Conservation (phyloP, 345 rosid genomes). For the Crucihimalaya himalaica region DNA sequence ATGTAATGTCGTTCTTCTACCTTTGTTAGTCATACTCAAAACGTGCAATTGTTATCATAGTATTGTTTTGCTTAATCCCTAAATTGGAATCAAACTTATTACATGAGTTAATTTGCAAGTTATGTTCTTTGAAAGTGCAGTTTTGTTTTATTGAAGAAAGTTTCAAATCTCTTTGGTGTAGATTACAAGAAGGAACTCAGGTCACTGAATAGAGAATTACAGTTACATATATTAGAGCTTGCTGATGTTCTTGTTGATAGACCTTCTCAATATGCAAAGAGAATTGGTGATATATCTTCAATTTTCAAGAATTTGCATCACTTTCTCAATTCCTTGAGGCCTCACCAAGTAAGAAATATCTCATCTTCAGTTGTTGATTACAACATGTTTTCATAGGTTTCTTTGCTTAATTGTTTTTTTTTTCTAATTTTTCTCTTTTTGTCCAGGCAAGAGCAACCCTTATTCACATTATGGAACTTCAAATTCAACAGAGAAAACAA, state of each 20-base stretch:
- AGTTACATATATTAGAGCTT: conserved; percentile 87
- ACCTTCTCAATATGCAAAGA: conserved; percentile 93
- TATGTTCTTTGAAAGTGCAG: background rate
- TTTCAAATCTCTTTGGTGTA: conserved; percentile 24
- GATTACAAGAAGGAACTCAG: conserved; percentile 88
- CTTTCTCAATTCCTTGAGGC: conserved; percentile 90
- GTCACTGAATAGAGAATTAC: conserved; percentile 78
- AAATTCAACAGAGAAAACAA: conserved; percentile 81
- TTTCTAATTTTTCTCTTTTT: background rate
- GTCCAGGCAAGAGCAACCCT: conserved; percentile 88
- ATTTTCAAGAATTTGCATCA: conserved; percentile 95
- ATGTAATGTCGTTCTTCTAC: conserved; percentile 21
- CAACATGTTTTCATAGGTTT: background rate
- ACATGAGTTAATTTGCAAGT: background rate
- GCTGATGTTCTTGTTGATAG: conserved; percentile 96
- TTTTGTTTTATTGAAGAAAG: background rate
- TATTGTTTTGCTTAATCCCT: background rate
- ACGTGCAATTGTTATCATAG: background rate
- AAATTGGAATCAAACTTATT: background rate
- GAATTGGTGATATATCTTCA: conserved; percentile 87
- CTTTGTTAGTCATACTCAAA: background rate
- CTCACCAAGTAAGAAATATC: conserved; percentile 70
- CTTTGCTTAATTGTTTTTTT: background rate
- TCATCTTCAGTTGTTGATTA: background rate
- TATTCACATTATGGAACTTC: conserved; percentile 87